Evolutionary conservation across 768 basidiomycete genomes (phyloP).

Genomic region (Pleurotus pulmonarius): DNA sequence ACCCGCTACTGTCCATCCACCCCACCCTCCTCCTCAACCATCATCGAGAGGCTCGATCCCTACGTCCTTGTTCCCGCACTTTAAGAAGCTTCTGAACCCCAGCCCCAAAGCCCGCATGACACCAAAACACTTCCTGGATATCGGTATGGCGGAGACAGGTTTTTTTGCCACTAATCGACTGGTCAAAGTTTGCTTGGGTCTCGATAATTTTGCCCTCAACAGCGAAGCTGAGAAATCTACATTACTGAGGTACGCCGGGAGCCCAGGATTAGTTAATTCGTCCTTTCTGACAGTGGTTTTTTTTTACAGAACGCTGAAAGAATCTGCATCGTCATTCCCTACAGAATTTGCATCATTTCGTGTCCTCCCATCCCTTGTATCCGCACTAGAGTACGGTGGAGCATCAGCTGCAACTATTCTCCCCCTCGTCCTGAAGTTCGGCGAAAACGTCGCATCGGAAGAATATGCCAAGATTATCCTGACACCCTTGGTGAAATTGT

Average conservation of each 20-base stretch:
- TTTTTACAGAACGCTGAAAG: slow-evolving; percentile 62
- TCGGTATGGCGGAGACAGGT: slow-evolving; percentile 76
- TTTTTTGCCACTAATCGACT: slow-evolving; percentile 84
- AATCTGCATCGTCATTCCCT: slow-evolving; percentile 78
- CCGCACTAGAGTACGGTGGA: slow-evolving; percentile 76
- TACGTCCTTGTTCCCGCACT: slow-evolving; percentile 64
- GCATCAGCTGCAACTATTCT: slow-evolving; percentile 73
- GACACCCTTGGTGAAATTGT: slow-evolving; percentile 80
- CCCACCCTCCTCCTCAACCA: slow-evolving; percentile 75
- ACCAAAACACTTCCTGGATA: slow-evolving; percentile 72
- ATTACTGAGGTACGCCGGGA: slow-evolving; percentile 55
- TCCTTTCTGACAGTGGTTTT: slow-evolving; percentile 13
- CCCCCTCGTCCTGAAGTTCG: slow-evolving; percentile 81
- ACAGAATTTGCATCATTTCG: slow-evolving; percentile 80
- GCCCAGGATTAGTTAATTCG: neutral
- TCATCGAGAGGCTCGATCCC: slow-evolving; percentile 80
- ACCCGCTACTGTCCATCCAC: slow-evolving; percentile 64
- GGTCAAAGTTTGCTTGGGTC: slow-evolving; percentile 77
- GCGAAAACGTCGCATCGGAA: slow-evolving; percentile 62
- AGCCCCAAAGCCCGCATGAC: slow-evolving; percentile 77
- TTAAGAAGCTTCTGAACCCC: slow-evolving; percentile 88
- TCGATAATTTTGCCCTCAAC: slow-evolving; percentile 81
- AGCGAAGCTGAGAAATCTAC: slow-evolving; percentile 76
- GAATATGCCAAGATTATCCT: slow-evolving; percentile 71
- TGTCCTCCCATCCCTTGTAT: slow-evolving; percentile 83